Evolutionary conservation across 495 filamentous ascomycete species (phyloP).

Genomic region (Podospora sp.): DNA sequence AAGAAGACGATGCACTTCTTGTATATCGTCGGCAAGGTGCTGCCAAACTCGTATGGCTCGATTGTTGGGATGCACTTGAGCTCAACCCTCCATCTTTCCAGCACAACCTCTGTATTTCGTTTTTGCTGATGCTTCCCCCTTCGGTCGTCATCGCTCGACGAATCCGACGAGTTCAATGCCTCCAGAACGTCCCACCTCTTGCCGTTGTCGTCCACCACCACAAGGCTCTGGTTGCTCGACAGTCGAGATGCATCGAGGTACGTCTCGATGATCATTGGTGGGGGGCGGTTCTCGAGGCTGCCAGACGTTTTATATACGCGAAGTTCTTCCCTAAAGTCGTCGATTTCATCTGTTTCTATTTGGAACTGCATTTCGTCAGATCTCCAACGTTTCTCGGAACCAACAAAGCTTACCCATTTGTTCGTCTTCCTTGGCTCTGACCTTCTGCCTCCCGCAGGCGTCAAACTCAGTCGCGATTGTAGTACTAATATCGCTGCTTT

Average conservation of each 20-base stretch:
- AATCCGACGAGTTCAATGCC: constrained; percentile 67
- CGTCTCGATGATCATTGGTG: constrained; percentile 86
- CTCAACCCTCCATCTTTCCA: constrained; percentile 90
- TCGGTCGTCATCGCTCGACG: constrained; percentile 55
- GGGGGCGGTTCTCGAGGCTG: constrained; percentile 74
- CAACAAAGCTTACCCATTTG: constrained; percentile 78
- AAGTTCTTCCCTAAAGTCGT: constrained; percentile 78
- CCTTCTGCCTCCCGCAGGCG: constrained; percentile 60
- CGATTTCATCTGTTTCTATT: constrained; percentile 89
- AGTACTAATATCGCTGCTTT: constrained; percentile 88
- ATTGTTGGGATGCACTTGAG: constrained; percentile 60
- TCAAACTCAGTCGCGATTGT: constrained; percentile 71
- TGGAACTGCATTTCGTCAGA: constrained; percentile 68
- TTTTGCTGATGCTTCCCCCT: constrained; percentile 36
- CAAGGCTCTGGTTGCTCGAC: constrained; percentile 81
- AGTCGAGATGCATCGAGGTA: constrained; percentile 82
- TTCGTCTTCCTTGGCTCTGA: constrained; percentile 65
- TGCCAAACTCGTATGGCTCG: constrained; percentile 62
- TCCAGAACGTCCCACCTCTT: constrained; percentile 92
- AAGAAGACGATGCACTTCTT: constrained; percentile 96
- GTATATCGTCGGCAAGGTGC: constrained; percentile 83
- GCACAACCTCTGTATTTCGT: constrained; percentile 66
- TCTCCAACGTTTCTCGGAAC: constrained; percentile 10
- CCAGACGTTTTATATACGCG: constrained; percentile 77
- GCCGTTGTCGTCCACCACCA: constrained; percentile 83